Evolutionary conservation across 2,329 filamentous ascomycete species (phyloP).

Genomic region (Kalaharituber pfeilii): DNA sequence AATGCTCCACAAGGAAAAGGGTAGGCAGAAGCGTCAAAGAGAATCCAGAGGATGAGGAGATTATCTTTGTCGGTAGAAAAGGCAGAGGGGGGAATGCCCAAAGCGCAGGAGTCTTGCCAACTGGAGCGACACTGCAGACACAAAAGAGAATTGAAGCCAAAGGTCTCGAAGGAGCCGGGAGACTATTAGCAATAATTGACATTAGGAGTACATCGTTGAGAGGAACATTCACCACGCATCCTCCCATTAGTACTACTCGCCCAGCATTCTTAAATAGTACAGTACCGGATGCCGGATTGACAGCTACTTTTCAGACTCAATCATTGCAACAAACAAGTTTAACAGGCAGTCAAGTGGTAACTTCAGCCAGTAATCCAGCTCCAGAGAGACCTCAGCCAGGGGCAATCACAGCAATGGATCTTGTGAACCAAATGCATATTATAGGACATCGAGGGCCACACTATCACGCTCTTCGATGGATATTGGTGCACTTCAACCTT

Average conservation of each 20-base stretch:
- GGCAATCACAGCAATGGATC: not conserved
- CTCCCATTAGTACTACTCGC: not conserved
- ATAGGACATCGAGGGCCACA: not conserved
- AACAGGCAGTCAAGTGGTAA: too few species aligned
- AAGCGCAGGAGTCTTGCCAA: not conserved
- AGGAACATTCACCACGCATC: too few species aligned
- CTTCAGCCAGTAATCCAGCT: too few species aligned
- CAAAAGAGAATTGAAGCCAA: not conserved
- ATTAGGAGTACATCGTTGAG: too few species aligned
- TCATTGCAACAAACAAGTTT: too few species aligned
- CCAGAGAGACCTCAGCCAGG: too few species aligned
- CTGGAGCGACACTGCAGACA: not conserved
- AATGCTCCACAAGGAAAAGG: too few species aligned
- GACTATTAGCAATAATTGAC: too few species aligned
- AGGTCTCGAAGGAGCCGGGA: too few species aligned
- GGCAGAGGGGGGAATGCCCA: conserved; percentile 1
- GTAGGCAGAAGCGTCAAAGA: not conserved
- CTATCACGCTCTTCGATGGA: not conserved
- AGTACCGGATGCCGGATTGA: too few species aligned
- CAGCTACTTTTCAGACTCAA: too few species aligned
- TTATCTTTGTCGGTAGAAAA: conserved; percentile 12
- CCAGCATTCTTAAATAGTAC: not conserved
- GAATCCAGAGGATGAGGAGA: conserved; percentile 15
- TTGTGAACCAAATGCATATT: not conserved
- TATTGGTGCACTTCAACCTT: not conserved